Base-by-base conservation (phyloP, 179 eudicot species). In the Sideroxylon spinosum region DNA sequence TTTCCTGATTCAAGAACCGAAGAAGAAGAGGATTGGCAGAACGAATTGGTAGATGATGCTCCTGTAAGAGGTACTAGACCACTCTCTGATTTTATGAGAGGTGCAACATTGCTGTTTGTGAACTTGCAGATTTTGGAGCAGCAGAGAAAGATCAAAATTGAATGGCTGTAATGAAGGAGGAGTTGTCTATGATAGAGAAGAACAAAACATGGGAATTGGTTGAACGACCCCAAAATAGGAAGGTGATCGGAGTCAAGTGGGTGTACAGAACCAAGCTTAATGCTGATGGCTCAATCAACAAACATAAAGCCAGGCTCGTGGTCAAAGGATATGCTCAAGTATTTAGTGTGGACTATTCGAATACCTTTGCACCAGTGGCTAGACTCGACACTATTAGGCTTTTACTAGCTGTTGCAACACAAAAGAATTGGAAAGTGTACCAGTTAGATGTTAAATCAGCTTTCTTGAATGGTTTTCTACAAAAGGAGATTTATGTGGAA, bases 251-350 rank as follows among this genome's bases (percentile, higher is more conserved):
- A 29, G 37, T 73, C 60, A 55, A 72, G 73, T 76, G 79, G 73
- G 60, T 76, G 3, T 76, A 48, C 73, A 49, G 55, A 50, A 64
- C 79, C 73, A 76, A 64, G 50, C 60, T 64, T 6, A 76, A 76
- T 63, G 55, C 50, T 25, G 68, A 78, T 68, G 44, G 75, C 0
- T 49, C 50, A 8, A 49, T 76, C 17, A 28, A 65, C 20, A 64
- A 66, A n/a, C 62, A 76, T 19, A 76, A 76, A 52, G 49, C 44
- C 0, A 64, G 79, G 26, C 37, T 76, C 3, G 72, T 77, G 6
- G 74, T 55, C 0, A 77, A 77, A 17, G 80, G 80, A 0, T 55
- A 67, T 53, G 52, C 29, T 37, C 52, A 53, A 67, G 28, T n/a
- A 13, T 7, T 19, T 28, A 46, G 66, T 13, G 64, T 77, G 0